Percentiles rank a stretch among this genome's conserved stretches.
Evolutionary conservation across 2,329 filamentous ascomycete genomes (phyloP).

Genomic region (Rugonectria rugulosa): DNA sequence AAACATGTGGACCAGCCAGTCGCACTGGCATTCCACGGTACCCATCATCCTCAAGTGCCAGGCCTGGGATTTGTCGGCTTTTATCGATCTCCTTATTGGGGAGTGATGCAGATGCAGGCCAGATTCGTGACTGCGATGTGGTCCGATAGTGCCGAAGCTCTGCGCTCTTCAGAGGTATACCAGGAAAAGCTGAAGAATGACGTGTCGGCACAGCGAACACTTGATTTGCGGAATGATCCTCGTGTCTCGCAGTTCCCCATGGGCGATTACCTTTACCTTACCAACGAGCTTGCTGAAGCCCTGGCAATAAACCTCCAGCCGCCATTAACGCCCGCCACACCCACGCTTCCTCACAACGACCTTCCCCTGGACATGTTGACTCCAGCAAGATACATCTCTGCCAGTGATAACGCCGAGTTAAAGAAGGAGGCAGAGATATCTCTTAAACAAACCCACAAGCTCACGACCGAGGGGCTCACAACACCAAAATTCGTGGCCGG

Average conservation of each 20-base stretch:
- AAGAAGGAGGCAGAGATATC: slow-evolving; percentile 51
- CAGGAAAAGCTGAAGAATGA: slow-evolving; percentile 52
- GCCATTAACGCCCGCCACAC: slow-evolving; percentile 34
- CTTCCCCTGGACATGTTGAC: slow-evolving; percentile 62
- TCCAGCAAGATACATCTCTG: slow-evolving; percentile 61
- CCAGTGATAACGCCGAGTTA: slow-evolving; percentile 46
- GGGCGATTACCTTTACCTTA: slow-evolving; percentile 79
- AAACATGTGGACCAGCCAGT: slow-evolving; percentile 65
- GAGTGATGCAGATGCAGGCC: slow-evolving; percentile 87
- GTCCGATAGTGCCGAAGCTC: slow-evolving; percentile 44
- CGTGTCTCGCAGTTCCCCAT: slow-evolving; percentile 78
- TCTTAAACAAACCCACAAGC: slow-evolving; percentile 54
- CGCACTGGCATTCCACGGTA: slow-evolving; percentile 72
- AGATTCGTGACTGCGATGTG: slow-evolving; percentile 71
- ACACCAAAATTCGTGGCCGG: slow-evolving; percentile 63
- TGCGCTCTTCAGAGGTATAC: slow-evolving; percentile 40
- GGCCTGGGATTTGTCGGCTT: slow-evolving; percentile 82
- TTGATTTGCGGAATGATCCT: slow-evolving; percentile 59
- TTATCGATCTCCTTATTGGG: slow-evolving; percentile 87
- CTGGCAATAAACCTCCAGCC: slow-evolving; percentile 59
- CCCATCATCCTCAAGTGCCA: slow-evolving; percentile 66
- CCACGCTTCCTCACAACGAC: slow-evolving; percentile 49
- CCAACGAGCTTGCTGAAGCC: slow-evolving; percentile 72
- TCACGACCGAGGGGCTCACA: slow-evolving; percentile 51
- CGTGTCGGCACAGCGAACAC: slow-evolving; percentile 53